Conservation (phyloP, 495 filamentous ascomycete species). For the Penicillium arizonense region DNA sequence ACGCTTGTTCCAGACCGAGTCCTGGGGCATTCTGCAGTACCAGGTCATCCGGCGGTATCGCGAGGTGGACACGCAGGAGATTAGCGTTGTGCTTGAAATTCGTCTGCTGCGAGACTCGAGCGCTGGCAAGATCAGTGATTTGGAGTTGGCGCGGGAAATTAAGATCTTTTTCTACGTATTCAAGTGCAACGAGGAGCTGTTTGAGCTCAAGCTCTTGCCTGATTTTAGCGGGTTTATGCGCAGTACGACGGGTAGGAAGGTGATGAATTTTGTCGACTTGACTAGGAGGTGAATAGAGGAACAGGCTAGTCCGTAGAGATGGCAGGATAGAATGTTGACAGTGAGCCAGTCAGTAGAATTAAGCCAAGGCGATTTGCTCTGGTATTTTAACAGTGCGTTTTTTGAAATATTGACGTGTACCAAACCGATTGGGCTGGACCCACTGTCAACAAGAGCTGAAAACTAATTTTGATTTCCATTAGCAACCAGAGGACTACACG, state of each 20-base stretch:
- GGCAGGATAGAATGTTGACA: no score
- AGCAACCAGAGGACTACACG: background rate
- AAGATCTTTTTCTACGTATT: constrained; percentile 1
- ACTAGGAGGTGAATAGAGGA: no score
- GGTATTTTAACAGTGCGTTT: no score
- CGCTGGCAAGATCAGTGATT: constrained; percentile 23
- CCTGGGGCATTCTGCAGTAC: constrained; percentile 27
- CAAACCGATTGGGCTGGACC: no score
- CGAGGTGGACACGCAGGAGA: background rate
- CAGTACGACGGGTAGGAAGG: constrained; percentile 5
- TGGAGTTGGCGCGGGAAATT: constrained; percentile 11
- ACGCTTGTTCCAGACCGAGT: constrained; percentile 4
- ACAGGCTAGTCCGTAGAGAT: no score
- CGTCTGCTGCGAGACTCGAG: constrained; percentile 9
- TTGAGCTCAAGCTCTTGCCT: background rate
- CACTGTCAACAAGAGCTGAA: background rate
- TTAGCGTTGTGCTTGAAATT: background rate
- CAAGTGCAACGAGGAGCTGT: constrained; percentile 1
- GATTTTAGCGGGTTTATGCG: background rate
- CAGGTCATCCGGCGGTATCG: constrained; percentile 19
- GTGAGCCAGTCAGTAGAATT: no score
- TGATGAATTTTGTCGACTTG: constrained; percentile 8
- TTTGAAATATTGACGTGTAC: no score
- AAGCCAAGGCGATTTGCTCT: no score
- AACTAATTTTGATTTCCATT: background rate